These are phyloP conservation scores for Neopestalotiopsis clavispora DNA, from an alignment of 2,329 filamentous ascomycete species.

Conservation along the genomic window DNA sequence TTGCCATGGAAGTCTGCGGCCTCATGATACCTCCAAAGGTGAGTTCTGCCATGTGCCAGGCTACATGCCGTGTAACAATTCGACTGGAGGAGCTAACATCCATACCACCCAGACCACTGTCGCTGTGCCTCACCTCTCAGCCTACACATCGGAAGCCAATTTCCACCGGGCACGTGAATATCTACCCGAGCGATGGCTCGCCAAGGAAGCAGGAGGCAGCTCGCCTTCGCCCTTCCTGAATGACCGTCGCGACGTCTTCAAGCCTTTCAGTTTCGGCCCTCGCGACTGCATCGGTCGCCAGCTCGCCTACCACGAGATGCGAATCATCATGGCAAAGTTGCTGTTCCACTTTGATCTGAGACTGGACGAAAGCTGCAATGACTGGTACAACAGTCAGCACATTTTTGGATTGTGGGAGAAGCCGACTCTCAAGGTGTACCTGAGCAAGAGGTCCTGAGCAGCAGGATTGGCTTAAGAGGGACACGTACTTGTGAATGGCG, in stretches of 20 bases:
- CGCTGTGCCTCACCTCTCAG: conserved; percentile 30
- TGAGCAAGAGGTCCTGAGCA: neutral
- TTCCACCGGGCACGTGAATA: conserved; percentile 21
- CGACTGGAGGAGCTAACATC: neutral
- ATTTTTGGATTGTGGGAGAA: conserved; percentile 32
- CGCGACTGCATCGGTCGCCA: conserved; percentile 29
- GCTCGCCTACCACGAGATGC: conserved; percentile 33
- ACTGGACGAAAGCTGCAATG: conserved; percentile 25
- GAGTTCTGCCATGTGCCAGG: conserved; percentile 1
- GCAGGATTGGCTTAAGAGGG: no score
- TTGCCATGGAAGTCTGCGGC: conserved; percentile 27
- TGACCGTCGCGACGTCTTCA: conserved; percentile 27
- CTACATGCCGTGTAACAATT: neutral
- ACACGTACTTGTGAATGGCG: no score
- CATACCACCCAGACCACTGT: conserved; percentile 27
- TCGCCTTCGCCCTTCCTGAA: conserved; percentile 30
- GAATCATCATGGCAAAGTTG: conserved; percentile 31
- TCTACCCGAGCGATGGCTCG: conserved; percentile 22
- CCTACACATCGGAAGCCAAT: conserved; percentile 23
- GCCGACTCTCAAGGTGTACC: conserved; percentile 27
- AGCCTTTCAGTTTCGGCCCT: conserved; percentile 23
- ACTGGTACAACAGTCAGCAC: conserved; percentile 30
- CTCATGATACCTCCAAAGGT: conserved; percentile 30
- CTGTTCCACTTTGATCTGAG: conserved; percentile 33
- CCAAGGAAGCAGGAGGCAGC: conserved; percentile 23